Evolutionary conservation across 2,329 filamentous ascomycete species (phyloP).

Genomic region (Aspergillus chevalieri): DNA sequence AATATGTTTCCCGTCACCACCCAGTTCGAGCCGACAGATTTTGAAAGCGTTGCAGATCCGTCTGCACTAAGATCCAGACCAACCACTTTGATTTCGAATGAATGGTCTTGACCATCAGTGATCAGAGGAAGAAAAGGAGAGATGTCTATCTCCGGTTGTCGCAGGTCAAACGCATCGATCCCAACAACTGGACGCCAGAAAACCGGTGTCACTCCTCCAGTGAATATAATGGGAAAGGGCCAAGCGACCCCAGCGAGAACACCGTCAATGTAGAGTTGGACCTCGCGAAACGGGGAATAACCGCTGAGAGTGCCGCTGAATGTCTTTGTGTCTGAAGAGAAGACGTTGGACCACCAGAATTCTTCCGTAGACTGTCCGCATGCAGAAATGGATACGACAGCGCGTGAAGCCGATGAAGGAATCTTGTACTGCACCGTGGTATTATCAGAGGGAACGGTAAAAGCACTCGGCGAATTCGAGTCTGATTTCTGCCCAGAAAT

Average conservation of each 20-base stretch:
- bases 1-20: constrained; percentile 74
- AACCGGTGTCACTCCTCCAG: constrained; percentile 69
- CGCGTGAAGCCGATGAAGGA: constrained; percentile 61
- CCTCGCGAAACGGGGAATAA: constrained; percentile 68
- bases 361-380: constrained; percentile 72
- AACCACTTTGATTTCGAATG: constrained; percentile 61
- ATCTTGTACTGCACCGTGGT: constrained; percentile 57
- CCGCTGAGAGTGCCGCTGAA: constrained; percentile 58
- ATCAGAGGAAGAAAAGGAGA: constrained; percentile 67
- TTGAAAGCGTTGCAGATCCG: constrained; percentile 45
- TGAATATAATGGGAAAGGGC: constrained; percentile 79
- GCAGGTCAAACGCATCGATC: constrained; percentile 70
- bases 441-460: constrained; percentile 58
- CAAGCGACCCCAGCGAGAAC: constrained; percentile 67
- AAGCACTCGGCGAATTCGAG: constrained; percentile 56
- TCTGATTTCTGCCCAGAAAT: constrained; percentile 36
- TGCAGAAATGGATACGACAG: constrained; percentile 69
- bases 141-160: constrained; percentile 76
- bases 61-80: constrained; percentile 56
- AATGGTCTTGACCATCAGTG: constrained; percentile 59
- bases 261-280: constrained; percentile 70
- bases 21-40: constrained; percentile 62
- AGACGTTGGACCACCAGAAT: constrained; percentile 79
- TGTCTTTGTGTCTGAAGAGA: constrained; percentile 53
- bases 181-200: constrained; percentile 75